Percentiles rank a stretch among this genome's conserved stretches.
Conservation (phyloP, 202 grass and related monocot species). For the Elaeis oleifera region DNA sequence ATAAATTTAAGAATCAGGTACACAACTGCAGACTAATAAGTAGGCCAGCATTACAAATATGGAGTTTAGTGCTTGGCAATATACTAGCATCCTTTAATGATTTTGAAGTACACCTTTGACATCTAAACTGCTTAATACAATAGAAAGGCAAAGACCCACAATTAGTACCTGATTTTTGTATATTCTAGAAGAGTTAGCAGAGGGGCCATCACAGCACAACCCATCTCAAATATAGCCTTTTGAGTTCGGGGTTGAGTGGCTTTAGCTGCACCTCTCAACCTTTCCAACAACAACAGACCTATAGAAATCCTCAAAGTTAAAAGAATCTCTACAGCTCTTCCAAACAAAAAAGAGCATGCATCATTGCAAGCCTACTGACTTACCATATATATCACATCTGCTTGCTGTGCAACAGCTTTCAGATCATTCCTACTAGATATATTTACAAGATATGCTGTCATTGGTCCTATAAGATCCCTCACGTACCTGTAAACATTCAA, state of each 20-base stretch:
- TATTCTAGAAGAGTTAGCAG: constrained; percentile 79
- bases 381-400: constrained; percentile 90
- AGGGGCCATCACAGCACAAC: constrained; percentile 68
- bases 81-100: constrained; percentile 12
- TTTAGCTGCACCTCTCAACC: constrained; percentile 89
- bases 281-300: constrained; percentile 94
- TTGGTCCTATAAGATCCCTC: constrained; percentile 91
- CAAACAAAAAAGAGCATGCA: not conserved
- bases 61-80: not conserved
- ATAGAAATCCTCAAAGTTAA: constrained; percentile 9
- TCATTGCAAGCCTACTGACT: constrained; percentile 2
- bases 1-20: constrained; percentile 98
- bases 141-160: constrained; percentile 12
- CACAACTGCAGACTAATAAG: constrained; percentile 69
- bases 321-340: not conserved
- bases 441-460: constrained; percentile 68
- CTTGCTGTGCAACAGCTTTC: constrained; percentile 81
- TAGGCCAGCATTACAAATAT: no score
- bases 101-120: constrained; percentile 17
- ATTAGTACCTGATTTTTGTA: constrained; percentile 84
- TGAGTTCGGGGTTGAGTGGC: constrained; percentile 86
- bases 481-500: constrained; percentile 61
- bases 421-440: constrained; percentile 76
- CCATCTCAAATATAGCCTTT: constrained; percentile 94
- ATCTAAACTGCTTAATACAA: constrained; percentile 1